A percentile compares a stretch with the other conserved stretches of the same genome.
phyloP scores from a whole-genome alignment of 371 early-diverging fungal species.

The Batkoa obscura region DNA sequence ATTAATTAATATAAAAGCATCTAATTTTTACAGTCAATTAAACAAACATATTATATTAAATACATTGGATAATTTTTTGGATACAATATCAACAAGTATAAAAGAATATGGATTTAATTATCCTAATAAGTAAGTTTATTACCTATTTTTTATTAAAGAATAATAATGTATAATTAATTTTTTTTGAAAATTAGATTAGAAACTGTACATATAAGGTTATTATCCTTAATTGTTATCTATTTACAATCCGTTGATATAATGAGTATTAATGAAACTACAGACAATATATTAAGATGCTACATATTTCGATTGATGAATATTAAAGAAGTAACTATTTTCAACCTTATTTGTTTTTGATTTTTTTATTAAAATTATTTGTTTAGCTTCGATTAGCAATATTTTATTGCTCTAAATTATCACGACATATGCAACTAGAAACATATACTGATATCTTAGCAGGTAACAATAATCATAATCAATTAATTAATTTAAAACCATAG shows the following conservation, averaged over 20 bases:
- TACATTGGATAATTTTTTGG: background rate
- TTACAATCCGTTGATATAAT: background rate
- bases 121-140: background rate
- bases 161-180: too few species aligned
- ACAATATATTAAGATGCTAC: background rate
- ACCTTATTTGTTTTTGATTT: background rate
- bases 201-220: background rate
- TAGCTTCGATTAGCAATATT: background rate
- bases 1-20: background rate
- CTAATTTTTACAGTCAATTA: background rate
- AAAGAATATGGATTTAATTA: background rate
- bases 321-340: background rate
- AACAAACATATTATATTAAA: background rate
- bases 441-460: background rate
- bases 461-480: background rate
- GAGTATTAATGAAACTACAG: background rate
- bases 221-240: background rate
- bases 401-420: background rate
- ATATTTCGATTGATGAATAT: background rate
- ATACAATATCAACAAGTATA: background rate
- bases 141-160: too few species aligned
- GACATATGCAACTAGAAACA: background rate
- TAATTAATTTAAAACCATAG: background rate
- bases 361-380: background rate
- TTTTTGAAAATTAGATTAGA: too few species aligned